phyloP scores from a whole-genome alignment of 441 rosid genomes.

The Corymbia calophylla region DNA sequence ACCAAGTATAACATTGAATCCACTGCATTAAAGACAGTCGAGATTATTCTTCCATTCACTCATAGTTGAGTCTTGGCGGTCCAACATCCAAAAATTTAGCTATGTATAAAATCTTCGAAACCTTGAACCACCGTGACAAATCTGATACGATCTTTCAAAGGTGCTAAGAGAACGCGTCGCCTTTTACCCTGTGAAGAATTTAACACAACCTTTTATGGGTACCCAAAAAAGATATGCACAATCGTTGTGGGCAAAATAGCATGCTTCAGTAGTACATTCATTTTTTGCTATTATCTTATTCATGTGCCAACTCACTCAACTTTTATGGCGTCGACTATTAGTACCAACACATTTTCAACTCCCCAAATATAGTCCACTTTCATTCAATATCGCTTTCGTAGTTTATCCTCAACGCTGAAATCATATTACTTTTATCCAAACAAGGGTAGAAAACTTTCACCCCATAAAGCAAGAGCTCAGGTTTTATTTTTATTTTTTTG shows the following conservation, averaged over 20 bases:
- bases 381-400: fast-evolving
- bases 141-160: not conserved
- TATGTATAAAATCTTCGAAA: not conserved
- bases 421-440: not conserved
- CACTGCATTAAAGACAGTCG: not conserved
- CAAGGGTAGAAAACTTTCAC: not conserved
- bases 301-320: not conserved
- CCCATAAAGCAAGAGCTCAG: not conserved
- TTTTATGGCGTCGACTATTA: not conserved
- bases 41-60: not conserved
- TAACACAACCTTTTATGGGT: not conserved
- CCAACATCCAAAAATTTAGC: not conserved
- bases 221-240: not conserved
- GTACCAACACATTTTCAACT: not conserved
- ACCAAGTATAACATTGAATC: not conserved
- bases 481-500: not conserved
- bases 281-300: not conserved
- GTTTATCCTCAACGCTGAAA: not conserved
- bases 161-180: not conserved
- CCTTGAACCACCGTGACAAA: not conserved
- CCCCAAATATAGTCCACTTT: not conserved
- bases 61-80: not conserved
- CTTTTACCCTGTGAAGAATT: not conserved
- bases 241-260: not conserved
- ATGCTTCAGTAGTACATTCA: not conserved